Evolutionary conservation across 441 rosid genomes (phyloP), one percentile per base, ranked within the genome.

Genomic region (Croton setiger): DNA sequence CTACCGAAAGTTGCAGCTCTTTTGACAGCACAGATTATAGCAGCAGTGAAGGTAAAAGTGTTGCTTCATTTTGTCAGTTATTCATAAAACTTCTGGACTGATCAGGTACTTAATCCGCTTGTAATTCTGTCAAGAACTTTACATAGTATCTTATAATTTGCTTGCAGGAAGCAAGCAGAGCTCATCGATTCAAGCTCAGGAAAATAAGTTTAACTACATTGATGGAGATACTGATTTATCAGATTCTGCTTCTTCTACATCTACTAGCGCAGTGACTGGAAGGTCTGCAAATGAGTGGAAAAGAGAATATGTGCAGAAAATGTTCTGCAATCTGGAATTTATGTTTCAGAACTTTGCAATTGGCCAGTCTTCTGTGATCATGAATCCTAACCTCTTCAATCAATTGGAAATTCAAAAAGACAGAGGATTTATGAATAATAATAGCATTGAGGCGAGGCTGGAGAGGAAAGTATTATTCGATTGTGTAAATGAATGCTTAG

Each of bases 221-320:
- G 91, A 94, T 61, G 77, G 75, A 51, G 89, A 94, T 53, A 64
- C 67, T 41, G 90, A 80, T 63, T 69, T 88, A 68, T 85, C 87
- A 35, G 93, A 88, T 76, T 86, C 96, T 4, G 92, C 96, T 55
- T 89, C 97, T 66, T 89, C 89, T 12, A 69, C 79, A 45, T 83
- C 86, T 1, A 44, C 74, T 4, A 78, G 76, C 70, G 69, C 82
- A 3, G 12, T 73, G 64, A 78, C 74, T 10, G 81, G 69, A 69
- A 78, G 72, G 68, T 70, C 69, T 61, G 67, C 78, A 5, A 48
- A 59, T 37, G 43, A 84, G 23, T 87, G 93, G 93, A 93, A 90
- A 75, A 72, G 80, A 13, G 82, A 83, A 57, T 95, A 91, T 76
- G 82, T 95, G 68, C 84, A 77, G 72, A 76, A 84, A 73, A 82